These are phyloP conservation scores for Suhomyces terraborum DNA, from an alignment of 1,139 yeast genomes.

Conservation along the genomic window DNA sequence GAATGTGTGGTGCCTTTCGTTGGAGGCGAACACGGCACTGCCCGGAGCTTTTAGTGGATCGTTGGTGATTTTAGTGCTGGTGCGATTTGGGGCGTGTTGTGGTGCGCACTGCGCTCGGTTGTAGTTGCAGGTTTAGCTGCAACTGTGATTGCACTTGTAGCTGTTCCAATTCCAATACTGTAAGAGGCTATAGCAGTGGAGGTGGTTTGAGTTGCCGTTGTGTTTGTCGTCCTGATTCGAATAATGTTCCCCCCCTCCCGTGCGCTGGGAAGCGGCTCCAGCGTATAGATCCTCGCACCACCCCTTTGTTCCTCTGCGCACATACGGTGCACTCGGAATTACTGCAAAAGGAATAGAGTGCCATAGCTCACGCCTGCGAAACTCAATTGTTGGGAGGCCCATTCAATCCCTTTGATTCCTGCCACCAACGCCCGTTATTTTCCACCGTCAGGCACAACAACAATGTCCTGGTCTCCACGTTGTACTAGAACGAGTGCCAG, in stretches of 20 bases:
- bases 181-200: not conserved
- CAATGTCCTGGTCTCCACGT: not conserved
- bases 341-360: constrained; percentile 10
- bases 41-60: too few relatives aligned
- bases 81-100: too few relatives aligned
- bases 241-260: too few relatives aligned
- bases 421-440: not conserved
- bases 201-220: too few relatives aligned
- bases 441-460: not conserved
- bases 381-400: constrained; percentile 2
- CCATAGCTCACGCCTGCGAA: not conserved
- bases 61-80: too few relatives aligned
- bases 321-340: constrained; percentile 1
- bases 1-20: too few relatives aligned
- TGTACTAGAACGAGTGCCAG: too few relatives aligned
- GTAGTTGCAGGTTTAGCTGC: too few relatives aligned
- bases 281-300: not conserved
- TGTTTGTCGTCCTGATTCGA: too few relatives aligned
- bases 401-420: not conserved
- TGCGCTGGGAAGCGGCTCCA: too few relatives aligned
- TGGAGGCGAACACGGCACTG: too few relatives aligned
- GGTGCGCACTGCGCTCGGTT: not conserved
- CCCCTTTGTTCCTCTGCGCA: not conserved
- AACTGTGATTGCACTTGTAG: not conserved
- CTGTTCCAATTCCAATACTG: not conserved